A percentile compares a stretch with the other conserved stretches of the same genome.
These are phyloP conservation scores for Alternaria dauci DNA, from an alignment of 2,329 filamentous ascomycete species.

Conservation along the genomic window DNA sequence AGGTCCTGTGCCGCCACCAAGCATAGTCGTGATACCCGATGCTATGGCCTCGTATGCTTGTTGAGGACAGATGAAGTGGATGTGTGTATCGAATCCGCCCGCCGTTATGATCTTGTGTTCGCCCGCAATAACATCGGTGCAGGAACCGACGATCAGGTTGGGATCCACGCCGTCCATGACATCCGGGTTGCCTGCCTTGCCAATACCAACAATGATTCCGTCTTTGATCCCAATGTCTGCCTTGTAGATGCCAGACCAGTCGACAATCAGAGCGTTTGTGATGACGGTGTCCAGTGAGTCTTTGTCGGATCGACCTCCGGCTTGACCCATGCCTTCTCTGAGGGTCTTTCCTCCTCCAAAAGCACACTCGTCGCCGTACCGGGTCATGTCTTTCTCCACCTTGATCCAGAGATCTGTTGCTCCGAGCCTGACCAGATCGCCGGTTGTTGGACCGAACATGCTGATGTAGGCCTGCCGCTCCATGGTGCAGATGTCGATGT, in stretches of 20 bases:
- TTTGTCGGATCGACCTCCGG: slow-evolving; percentile 74
- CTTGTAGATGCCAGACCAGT: slow-evolving; percentile 94
- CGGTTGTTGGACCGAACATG: slow-evolving; percentile 94
- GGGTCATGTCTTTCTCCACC: slow-evolving; percentile 85
- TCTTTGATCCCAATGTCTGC: slow-evolving; percentile 94
- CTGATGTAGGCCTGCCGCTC: slow-evolving; percentile 78
- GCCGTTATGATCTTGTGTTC: slow-evolving; percentile 92
- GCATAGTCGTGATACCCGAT: slow-evolving; percentile 86
- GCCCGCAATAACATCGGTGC: slow-evolving; percentile 90
- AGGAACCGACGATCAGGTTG: slow-evolving; percentile 82
- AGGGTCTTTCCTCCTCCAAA: slow-evolving; percentile 96
- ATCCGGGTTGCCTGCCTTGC: slow-evolving; percentile 96
- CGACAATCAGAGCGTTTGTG: slow-evolving; percentile 87
- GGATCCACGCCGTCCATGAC: slow-evolving; percentile 88
- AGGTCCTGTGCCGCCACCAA: slow-evolving; percentile 92
- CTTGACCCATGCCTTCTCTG: slow-evolving; percentile 95
- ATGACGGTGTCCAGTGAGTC: slow-evolving; percentile 85
- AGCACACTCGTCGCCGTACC: slow-evolving; percentile 91
- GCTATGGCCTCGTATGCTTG: slow-evolving; percentile 85
- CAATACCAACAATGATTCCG: slow-evolving; percentile 85
- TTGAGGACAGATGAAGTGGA: slow-evolving; percentile 95
- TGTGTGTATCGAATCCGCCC: slow-evolving; percentile 87
- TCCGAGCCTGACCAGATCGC: slow-evolving; percentile 83
- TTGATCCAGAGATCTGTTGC: slow-evolving; percentile 88
- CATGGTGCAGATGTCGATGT: slow-evolving; percentile 73